Conservation (phyloP, 1,139 yeast genomes). For the Candida sp. region DNA sequence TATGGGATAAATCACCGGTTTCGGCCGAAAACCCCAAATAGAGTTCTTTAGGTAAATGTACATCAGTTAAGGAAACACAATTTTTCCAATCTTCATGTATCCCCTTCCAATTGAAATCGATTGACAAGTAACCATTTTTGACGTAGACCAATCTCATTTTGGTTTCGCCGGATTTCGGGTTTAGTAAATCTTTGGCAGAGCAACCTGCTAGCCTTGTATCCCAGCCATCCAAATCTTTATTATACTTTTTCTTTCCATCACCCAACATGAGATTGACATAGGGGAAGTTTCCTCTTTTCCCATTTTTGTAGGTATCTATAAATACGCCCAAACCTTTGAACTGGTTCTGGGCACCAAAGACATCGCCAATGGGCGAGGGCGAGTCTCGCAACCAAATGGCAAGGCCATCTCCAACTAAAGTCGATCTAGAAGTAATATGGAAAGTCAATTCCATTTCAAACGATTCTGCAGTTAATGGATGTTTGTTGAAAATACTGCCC, state of each 20-base stretch:
- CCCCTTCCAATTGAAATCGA: conserved; percentile 65
- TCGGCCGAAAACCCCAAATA: conserved; percentile 77
- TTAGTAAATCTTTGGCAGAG: conserved; percentile 50
- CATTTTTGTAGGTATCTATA: conserved; percentile 79
- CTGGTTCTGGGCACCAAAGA: conserved; percentile 67
- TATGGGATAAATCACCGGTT: conserved; percentile 74
- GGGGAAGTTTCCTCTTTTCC: conserved; percentile 69
- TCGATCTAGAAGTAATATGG: conserved; percentile 37
- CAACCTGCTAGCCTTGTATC: conserved; percentile 76
- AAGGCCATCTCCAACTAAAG: conserved; percentile 74
- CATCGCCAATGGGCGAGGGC: conserved; percentile 50
- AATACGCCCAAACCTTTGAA: conserved; percentile 74
- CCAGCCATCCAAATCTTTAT: conserved; percentile 68
- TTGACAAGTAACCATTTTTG: conserved; percentile 60
- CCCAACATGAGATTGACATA: conserved; percentile 67
- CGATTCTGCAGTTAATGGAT: conserved; percentile 42
- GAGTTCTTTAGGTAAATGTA: conserved; percentile 45
- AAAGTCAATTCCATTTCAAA: conserved; percentile 73
- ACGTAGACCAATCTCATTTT: conserved; percentile 62
- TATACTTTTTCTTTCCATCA: conserved; percentile 58
- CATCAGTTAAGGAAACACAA: conserved; percentile 58
- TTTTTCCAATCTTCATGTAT: conserved; percentile 53
- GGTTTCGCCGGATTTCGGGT: conserved; percentile 40
- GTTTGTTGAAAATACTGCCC: conserved; percentile 47
- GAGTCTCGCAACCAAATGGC: conserved; percentile 71